Conservation (phyloP, 306 rosid species). For the Malus sieversii region DNA sequence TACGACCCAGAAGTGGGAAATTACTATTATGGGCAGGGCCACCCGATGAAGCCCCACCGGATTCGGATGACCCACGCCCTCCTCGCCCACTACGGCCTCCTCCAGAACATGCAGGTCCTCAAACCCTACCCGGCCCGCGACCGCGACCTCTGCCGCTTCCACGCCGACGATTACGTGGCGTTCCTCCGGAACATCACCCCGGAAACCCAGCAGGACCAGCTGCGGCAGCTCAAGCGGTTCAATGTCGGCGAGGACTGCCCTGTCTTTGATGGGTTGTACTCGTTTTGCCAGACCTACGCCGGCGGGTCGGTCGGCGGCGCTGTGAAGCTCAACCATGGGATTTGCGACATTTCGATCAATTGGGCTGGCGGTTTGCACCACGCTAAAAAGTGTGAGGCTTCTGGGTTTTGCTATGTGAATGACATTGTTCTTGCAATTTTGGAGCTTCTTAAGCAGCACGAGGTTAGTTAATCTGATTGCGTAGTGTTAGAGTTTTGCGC, state of each 20-base stretch:
- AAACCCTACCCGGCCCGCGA: slow-evolving; percentile 90
- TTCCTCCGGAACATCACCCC: slow-evolving; percentile 76
- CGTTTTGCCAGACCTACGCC: slow-evolving; percentile 79
- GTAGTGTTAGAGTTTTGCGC: background rate
- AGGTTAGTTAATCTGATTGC: slow-evolving; percentile 38
- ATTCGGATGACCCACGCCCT: slow-evolving; percentile 87
- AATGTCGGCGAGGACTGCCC: slow-evolving; percentile 92
- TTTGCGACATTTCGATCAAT: slow-evolving; percentile 76
- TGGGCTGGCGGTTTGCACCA: slow-evolving; percentile 92
- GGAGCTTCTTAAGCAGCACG: slow-evolving; percentile 78
- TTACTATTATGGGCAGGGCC: slow-evolving; percentile 89
- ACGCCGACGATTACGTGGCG: slow-evolving; percentile 78
- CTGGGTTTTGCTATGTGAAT: slow-evolving; percentile 85
- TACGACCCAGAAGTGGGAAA: slow-evolving; percentile 87
- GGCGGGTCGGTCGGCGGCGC: slow-evolving; percentile 98
- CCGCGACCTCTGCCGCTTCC: slow-evolving; percentile 76
- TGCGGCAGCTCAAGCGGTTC: slow-evolving; percentile 80
- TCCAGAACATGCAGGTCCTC: slow-evolving; percentile 79
- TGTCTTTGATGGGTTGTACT: slow-evolving; percentile 76
- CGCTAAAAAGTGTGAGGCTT: slow-evolving; percentile 89
- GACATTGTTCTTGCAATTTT: slow-evolving; percentile 75
- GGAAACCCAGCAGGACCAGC: slow-evolving; percentile 83
- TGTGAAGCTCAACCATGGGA: slow-evolving; percentile 67
- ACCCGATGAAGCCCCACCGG: slow-evolving; percentile 94
- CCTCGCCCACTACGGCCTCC: slow-evolving; percentile 80